Percentiles rank a stretch among this genome's conserved stretches.
Evolutionary conservation across 306 rosid genomes (phyloP).

Genomic region (Begonia loranthoides): DNA sequence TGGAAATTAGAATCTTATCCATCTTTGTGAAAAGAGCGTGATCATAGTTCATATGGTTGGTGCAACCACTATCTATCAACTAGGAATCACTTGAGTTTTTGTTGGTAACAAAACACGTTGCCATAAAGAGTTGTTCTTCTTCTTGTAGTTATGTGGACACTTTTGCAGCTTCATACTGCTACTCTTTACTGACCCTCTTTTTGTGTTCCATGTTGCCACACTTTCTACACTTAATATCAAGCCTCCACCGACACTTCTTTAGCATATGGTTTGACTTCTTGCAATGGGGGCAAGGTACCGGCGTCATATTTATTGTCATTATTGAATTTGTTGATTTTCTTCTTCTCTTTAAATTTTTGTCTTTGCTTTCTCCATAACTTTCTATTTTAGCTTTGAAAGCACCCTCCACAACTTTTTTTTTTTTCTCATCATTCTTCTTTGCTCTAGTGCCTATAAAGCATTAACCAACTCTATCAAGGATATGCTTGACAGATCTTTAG

Average conservation of each 20-base stretch:
- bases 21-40: neutral
- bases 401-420: neutral
- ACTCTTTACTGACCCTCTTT: no score
- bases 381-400: neutral
- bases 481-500: neutral
- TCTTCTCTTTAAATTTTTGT: neutral
- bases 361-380: neutral
- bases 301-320: neutral
- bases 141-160: neutral
- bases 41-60: neutral
- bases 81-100: neutral
- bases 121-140: constrained; percentile 1
- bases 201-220: neutral
- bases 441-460: neutral
- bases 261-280: constrained; percentile 2
- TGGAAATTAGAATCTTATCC: neutral
- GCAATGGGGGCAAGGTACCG: neutral
- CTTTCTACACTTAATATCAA: neutral
- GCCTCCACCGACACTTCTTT: constrained; percentile 1
- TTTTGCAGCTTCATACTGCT: neutral
- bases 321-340: no score
- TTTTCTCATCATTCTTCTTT: neutral
- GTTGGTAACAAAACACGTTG: neutral
- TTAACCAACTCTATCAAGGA: neutral
- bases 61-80: constrained; percentile 1